These are phyloP conservation scores for Paraphoma chrysanthemicola DNA, from an alignment of 2,329 filamentous ascomycete species.

Conservation along the genomic window DNA sequence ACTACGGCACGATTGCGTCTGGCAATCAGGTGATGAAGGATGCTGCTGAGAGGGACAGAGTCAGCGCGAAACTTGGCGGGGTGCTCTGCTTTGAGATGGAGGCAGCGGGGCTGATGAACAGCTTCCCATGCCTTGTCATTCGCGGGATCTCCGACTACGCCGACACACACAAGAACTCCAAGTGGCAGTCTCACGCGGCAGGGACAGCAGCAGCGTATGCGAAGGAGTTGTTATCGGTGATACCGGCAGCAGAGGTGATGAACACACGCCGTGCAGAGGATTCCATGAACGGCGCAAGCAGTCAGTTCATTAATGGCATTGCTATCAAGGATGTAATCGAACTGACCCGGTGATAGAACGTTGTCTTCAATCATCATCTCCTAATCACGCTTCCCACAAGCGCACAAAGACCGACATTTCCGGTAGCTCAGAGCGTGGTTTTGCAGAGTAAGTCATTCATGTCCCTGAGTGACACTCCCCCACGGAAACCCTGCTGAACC, in stretches of 20 bases:
- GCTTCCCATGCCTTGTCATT: conserved; percentile 24
- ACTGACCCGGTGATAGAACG: conserved; percentile 4
- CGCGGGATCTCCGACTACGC: conserved; percentile 29
- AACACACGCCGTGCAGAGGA: conserved; percentile 9
- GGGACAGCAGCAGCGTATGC: conserved; percentile 26
- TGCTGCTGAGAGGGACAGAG: conserved; percentile 44
- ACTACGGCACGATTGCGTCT: conserved; percentile 51
- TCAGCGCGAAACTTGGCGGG: conserved; percentile 29
- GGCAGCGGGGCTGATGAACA: conserved; percentile 33
- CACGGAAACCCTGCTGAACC: no score
- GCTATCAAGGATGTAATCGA: background rate
- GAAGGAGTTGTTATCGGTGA: conserved; percentile 24
- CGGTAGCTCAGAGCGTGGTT: no score
- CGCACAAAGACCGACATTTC: no score
- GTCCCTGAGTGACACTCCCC: no score
- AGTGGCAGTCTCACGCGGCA: conserved; percentile 28
- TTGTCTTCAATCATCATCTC: conserved; percentile 1
- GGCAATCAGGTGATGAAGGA: conserved; percentile 53
- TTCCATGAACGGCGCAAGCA: conserved; percentile 7
- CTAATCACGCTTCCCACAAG: no score
- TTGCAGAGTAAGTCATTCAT: no score
- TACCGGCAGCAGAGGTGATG: conserved; percentile 12
- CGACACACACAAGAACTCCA: conserved; percentile 25
- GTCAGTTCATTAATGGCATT: conserved; percentile 2
- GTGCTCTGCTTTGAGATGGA: conserved; percentile 32